Conservation (phyloP, 2,329 filamentous ascomycete species). For the Orbilia ellipsospora region DNA sequence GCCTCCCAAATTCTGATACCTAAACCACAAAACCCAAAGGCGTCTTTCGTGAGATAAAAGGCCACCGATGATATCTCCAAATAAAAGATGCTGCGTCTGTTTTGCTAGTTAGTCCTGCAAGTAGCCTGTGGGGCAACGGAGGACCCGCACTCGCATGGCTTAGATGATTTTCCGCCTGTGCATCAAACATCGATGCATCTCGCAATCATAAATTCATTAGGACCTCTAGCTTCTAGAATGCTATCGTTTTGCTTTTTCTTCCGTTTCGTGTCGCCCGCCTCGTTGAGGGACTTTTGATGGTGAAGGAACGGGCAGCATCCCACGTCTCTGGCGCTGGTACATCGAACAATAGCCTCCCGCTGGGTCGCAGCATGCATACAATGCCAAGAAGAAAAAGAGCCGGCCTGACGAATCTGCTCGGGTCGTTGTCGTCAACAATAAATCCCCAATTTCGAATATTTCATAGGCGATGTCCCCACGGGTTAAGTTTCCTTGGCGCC, state of each 20-base stretch:
- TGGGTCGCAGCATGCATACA: constrained; percentile 2
- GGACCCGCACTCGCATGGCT: constrained; percentile 43
- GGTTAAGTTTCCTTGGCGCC: too few species aligned
- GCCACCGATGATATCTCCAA: not conserved
- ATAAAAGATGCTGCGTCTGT: not conserved
- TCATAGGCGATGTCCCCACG: too few species aligned
- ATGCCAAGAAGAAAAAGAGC: not conserved
- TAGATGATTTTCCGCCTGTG: constrained; percentile 17
- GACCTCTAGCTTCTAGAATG: constrained; percentile 1
- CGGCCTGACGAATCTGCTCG: not conserved
- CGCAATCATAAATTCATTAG: not conserved
- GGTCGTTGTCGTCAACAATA: not conserved
- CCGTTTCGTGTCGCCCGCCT: not conserved
- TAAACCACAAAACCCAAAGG: too few species aligned
- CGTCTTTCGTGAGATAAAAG: too few species aligned
- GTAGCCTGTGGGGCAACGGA: constrained; percentile 32
- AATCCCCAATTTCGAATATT: constrained; percentile 28
- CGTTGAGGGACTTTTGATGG: not conserved
- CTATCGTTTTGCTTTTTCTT: not conserved
- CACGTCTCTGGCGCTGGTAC: too few species aligned
- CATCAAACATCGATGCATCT: constrained; percentile 1
- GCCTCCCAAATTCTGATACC: too few species aligned
- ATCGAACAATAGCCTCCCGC: too few species aligned
- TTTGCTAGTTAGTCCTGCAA: constrained; percentile 13
- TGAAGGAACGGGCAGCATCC: too few species aligned